Evolutionary conservation across 2,329 filamentous ascomycete genomes (phyloP), one percentile per base, ranked within the genome.

Genomic region (Helotiales sp.): DNA sequence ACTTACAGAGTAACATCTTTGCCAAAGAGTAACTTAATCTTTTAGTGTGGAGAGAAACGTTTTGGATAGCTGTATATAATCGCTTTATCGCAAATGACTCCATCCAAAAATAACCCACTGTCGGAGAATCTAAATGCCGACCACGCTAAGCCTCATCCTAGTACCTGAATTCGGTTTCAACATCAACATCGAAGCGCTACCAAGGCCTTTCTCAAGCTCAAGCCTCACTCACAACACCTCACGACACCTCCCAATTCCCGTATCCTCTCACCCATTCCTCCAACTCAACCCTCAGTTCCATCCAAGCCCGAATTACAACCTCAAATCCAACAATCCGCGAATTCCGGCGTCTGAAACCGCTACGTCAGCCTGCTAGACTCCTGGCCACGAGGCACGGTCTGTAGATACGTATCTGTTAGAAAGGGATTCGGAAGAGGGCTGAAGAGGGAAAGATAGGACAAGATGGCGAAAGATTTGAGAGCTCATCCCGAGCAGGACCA

Each of bases 1-100:
- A 75, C 79, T 75, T 84, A 91, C 89, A 91, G 79, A 91, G 87
- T 72, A 91, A 79, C 89, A 91, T 91, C 66, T 73, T 80, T 67
- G 26, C n/a, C 20, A 40, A 43, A 54, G 22, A n/a, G 8, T 2
- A 28, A 7, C 57, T 2, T 34, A 24, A 26, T 24, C 52, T 58
- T 47, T n/a, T n/a, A n/a, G 15, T 22, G 26, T 37, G 11, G 28
- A 17, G 61, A 3, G 8, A 43, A 10, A 43, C n/a, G 11, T 37
- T 2, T 26, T 37, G 24, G 1, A n/a, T 17, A 22, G 20, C 7
- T 40, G 13, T 43, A 22, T 11, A 15, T 8, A 37, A 40, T 50
- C n/a, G 6, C 15, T 34, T 34, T 26, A 45, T 50, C 52, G 57
- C 17, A 28, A 30, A 34, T 32, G 52, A 40, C 26, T 57, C 22